A percentile compares a stretch with the other conserved stretches of the same genome.
Conservation (phyloP, 2,329 filamentous ascomycete species). For the Cordyceps cicadae region DNA sequence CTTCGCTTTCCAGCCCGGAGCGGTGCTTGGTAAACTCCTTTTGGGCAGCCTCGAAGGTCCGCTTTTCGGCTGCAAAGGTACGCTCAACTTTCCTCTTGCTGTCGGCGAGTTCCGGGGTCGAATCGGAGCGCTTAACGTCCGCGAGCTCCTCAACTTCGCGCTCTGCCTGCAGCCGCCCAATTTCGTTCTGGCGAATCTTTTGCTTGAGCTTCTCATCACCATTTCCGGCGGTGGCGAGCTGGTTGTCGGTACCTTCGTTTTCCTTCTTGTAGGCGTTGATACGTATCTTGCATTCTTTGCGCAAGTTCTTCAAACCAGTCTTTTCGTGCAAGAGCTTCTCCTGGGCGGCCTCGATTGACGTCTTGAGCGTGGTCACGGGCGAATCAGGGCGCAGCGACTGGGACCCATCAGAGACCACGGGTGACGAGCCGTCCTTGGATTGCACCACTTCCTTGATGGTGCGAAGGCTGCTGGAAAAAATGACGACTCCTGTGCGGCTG, state of each 20-base stretch:
- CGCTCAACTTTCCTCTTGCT: constrained; percentile 48
- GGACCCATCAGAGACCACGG: constrained; percentile 36
- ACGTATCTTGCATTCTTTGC: constrained; percentile 67
- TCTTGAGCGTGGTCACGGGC: constrained; percentile 66
- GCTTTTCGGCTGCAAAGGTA: constrained; percentile 46
- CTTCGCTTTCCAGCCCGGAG: constrained; percentile 51
- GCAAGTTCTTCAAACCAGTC: constrained; percentile 58
- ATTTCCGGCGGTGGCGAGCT: constrained; percentile 60
- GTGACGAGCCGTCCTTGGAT: constrained; percentile 22
- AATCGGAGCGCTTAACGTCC: constrained; percentile 57
- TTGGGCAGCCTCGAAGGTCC: constrained; percentile 50
- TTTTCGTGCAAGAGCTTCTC: constrained; percentile 62
- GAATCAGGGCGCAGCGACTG: constrained; percentile 64
- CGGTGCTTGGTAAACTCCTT: constrained; percentile 51
- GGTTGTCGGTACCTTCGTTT: constrained; percentile 59
- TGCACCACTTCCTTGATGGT: constrained; percentile 44
- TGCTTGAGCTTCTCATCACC: constrained; percentile 69
- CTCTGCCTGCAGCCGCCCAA: constrained; percentile 60
- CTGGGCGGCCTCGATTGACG: constrained; percentile 66
- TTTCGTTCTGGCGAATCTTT: constrained; percentile 66
- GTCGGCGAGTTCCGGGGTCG: constrained; percentile 53
- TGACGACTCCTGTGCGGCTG: constrained; percentile 53
- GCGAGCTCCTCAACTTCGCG: constrained; percentile 46
- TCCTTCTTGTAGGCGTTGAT: constrained; percentile 63
- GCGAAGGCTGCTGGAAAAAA: constrained; percentile 65